These are phyloP conservation scores for Heteromeles arbutifolia DNA, from an alignment of 306 rosid genomes.

Conservation along the genomic window DNA sequence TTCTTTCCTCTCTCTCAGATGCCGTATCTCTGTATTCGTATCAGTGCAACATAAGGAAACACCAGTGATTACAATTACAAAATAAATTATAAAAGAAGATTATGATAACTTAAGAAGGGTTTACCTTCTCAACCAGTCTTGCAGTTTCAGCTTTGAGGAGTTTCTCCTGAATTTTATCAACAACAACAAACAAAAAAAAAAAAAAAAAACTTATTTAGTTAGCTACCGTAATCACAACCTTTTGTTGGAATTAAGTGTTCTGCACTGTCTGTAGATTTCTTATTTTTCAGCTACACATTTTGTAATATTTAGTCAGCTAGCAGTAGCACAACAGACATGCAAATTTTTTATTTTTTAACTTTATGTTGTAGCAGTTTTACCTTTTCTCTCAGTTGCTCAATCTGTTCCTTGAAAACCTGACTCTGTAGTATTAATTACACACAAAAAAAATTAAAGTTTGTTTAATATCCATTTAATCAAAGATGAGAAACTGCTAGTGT, in stretches of 20 bases:
- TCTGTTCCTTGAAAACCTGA: conserved; percentile 52
- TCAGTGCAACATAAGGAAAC: not conserved
- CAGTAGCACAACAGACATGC: not conserved
- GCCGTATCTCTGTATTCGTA: not conserved
- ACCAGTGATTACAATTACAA: not conserved
- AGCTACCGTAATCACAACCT: not conserved
- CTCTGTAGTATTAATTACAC: conserved; percentile 30
- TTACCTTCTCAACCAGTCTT: conserved; percentile 62
- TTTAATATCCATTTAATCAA: not conserved
- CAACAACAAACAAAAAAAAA: not conserved
- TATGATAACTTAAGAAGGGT: not conserved
- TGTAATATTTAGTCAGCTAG: not conserved
- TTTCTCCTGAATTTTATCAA: conserved; percentile 47
- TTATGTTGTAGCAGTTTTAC: conserved; percentile 25
- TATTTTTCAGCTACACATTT: not conserved
- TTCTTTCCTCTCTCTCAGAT: not conserved
- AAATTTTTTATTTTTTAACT: not conserved
- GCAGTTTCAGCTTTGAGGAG: conserved; percentile 50
- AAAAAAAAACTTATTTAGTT: not conserved
- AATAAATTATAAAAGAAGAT: not conserved
- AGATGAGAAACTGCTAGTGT: not conserved
- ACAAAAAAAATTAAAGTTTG: not conserved
- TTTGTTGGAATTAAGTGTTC: not conserved
- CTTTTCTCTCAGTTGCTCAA: conserved; percentile 53
- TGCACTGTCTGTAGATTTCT: not conserved